Base-by-base conservation (phyloP, 2,329 filamentous ascomycete genomes). In the Kalmusia sp. region DNA sequence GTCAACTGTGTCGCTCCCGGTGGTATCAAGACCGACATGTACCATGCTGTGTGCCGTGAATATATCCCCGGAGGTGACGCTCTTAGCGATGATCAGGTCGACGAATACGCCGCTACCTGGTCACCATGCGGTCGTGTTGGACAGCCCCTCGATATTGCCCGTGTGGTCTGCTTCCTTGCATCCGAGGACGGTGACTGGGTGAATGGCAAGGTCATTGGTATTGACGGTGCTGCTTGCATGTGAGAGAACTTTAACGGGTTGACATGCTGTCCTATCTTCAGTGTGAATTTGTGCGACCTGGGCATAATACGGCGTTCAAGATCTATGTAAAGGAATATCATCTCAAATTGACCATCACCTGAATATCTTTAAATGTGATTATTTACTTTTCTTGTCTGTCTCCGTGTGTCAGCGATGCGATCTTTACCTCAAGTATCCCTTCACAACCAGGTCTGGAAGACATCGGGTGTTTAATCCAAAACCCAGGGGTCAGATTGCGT, bases 141-240 rank as follows among this genome's bases (percentile, higher is more conserved):
- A 61, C 84, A 88, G 59, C 86, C 86, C 52, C 83, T 87, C 67
- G 87, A 89, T 69, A 84, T 89, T 70, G 87, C 86, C 57, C 83
- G 85, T 56, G 84, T 87, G 15, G 85, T 87, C 51, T 84, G 82
- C 76, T 78, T 84, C 80, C 63, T 87, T 72, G 70, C 85, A 63
- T 73, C 82, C 70, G 75, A 87, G 77, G 74, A 86, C 73, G 71
- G 84, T 70, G 78, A 87, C 67, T 81, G 69, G 81, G 76, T 82
- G 55, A 82, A 82, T 68, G 80, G 80, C 68, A 82, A 82, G 76
- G 77, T 82, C 67, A 79, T 82, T 58, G 79, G 79, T 57, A 79
- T 80, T 49, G 73, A 76, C 47, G 74, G 74, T 34, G 74, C 73
- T 63, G 74, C 74, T 54, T 76, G 73, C 70, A 76, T 76, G 74